phyloP scores from a whole-genome alignment of 768 basidiomycete species.

The Cystobasidium tubakii region DNA sequence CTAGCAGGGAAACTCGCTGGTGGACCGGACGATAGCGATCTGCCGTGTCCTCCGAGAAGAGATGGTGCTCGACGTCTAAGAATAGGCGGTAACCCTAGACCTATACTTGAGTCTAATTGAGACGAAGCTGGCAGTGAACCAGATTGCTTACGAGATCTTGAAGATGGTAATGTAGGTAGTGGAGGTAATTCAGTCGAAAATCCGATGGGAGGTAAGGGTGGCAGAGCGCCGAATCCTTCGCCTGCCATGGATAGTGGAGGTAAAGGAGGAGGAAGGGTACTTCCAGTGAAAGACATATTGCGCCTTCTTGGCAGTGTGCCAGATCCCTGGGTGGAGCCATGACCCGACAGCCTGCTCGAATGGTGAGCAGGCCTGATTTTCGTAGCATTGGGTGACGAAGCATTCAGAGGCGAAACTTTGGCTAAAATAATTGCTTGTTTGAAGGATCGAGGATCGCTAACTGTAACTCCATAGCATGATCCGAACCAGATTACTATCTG shows the following conservation, averaged over 20 bases:
- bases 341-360: not conserved
- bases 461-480: constrained; percentile 4
- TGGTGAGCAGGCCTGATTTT: not conserved
- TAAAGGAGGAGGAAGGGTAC: not conserved
- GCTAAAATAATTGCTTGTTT: not conserved
- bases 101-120: not conserved
- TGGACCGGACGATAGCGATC: not conserved
- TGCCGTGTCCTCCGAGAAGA: not conserved
- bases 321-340: too few species aligned
- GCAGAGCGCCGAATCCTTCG: not conserved
- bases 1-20: not conserved
- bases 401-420: not conserved
- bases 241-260: not conserved
- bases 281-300: not conserved
- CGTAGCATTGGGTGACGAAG: not conserved
- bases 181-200: not conserved
- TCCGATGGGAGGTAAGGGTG: not conserved
- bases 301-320: not conserved
- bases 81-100: not conserved
- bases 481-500: not conserved
- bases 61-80: not conserved
- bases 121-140: not conserved
- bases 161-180: not conserved
- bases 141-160: not conserved
- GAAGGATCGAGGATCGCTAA: not conserved